A percentile compares a stretch with the other conserved stretches of the same genome.
These are phyloP conservation scores for Batkoa obscura DNA, from an alignment of 371 early-diverging fungal species.

Conservation along the genomic window DNA sequence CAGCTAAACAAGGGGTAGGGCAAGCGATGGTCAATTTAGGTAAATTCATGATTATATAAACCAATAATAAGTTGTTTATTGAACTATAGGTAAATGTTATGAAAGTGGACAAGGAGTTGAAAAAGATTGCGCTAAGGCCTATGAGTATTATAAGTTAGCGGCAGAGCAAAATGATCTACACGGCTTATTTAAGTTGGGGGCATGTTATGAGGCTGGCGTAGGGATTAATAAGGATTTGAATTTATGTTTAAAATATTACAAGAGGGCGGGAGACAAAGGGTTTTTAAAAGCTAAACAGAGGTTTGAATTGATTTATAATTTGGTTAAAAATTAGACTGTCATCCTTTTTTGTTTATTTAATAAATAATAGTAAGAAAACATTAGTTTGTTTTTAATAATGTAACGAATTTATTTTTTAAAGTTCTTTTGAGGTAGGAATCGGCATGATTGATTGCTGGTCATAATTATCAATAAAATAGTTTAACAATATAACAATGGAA, in stretches of 20 bases:
- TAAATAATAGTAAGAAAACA: too few species aligned
- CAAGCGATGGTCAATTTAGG: conserved; percentile 66
- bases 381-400: too few species aligned
- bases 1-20: conserved; percentile 58
- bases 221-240: conserved; percentile 43
- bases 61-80: conserved; percentile 16
- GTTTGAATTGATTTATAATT: too few species aligned
- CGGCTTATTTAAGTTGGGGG: conserved; percentile 40
- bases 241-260: conserved; percentile 38
- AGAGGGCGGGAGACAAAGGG: neutral
- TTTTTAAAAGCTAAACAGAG: too few species aligned
- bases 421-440: too few species aligned
- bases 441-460: too few species aligned
- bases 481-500: too few species aligned
- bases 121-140: conserved; percentile 38
- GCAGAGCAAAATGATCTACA: conserved; percentile 54
- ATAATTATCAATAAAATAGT: too few species aligned
- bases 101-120: conserved; percentile 52
- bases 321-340: too few species aligned
- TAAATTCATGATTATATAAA: conserved; percentile 10
- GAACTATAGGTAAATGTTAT: conserved; percentile 47
- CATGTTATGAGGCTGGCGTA: conserved; percentile 63
- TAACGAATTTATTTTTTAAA: too few species aligned
- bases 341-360: too few species aligned
- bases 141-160: conserved; percentile 53